phyloP scores from a whole-genome alignment of 176 grass and related monocot species.

The Dactylis glomerata region DNA sequence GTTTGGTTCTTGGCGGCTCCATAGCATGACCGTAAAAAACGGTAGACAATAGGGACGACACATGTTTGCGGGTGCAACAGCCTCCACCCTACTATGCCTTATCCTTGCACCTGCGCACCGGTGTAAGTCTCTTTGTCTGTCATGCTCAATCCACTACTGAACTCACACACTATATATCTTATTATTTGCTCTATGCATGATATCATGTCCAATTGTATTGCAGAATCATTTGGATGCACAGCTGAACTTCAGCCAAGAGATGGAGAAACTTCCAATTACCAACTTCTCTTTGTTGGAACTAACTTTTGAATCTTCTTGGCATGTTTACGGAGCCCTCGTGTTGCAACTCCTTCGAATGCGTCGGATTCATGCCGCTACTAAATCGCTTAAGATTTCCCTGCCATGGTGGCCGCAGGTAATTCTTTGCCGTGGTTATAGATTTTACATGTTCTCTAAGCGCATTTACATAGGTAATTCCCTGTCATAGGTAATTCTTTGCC shows the following conservation, averaged over 20 bases:
- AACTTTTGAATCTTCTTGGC: not conserved
- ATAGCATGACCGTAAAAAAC: not conserved
- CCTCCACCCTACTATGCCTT: not conserved
- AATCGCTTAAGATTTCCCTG: not conserved
- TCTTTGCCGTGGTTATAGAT: not conserved
- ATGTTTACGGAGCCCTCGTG: not conserved
- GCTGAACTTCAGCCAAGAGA: not conserved
- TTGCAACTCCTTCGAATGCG: not conserved
- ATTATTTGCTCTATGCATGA: not conserved
- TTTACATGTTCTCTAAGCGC: no score
- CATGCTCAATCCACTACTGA: not conserved
- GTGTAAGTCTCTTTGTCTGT: not conserved
- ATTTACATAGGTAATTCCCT: no score
- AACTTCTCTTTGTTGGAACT: not conserved
- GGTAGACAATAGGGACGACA: not conserved
- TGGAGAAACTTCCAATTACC: not conserved
- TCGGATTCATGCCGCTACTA: not conserved
- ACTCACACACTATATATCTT: no score
- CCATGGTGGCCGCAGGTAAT: not conserved
- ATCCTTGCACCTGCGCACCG: not conserved
- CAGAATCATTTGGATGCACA: not conserved
- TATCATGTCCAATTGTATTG: not conserved
- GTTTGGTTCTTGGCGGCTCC: not conserved
- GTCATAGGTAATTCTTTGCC: no score
- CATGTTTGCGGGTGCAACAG: not conserved